Conservation (phyloP, 1,139 yeast species). For the Wickerhamiella pararugosa region DNA sequence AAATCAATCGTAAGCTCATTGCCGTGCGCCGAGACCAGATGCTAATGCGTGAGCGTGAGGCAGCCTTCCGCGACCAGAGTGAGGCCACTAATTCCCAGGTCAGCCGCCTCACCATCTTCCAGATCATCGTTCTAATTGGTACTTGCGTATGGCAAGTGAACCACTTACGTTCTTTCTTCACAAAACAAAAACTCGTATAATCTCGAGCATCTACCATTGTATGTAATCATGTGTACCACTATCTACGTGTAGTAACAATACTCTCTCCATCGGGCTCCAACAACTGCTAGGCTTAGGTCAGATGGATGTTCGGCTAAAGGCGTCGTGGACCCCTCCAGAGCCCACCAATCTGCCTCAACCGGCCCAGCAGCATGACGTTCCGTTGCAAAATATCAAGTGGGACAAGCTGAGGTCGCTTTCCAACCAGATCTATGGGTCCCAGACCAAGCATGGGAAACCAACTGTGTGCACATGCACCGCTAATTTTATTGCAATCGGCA, state of each 20-base stretch:
- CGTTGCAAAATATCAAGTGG: constrained; percentile 9
- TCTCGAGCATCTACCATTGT: background rate
- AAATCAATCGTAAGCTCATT: constrained; percentile 38
- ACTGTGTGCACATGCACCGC: constrained; percentile 29
- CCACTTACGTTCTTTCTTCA: constrained; percentile 47
- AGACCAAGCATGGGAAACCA: constrained; percentile 35
- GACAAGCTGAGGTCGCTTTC: constrained; percentile 12
- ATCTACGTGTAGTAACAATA: no score
- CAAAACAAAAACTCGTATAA: constrained; percentile 48
- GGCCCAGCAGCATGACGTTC: no score
- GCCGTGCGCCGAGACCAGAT: constrained; percentile 51
- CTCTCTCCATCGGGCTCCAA: no score
- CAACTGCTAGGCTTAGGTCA: no score
- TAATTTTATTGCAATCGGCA: constrained; percentile 46
- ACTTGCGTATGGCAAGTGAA: constrained; percentile 58
- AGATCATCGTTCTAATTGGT: constrained; percentile 38
- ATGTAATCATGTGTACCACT: no score
- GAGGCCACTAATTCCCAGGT: constrained; percentile 53
- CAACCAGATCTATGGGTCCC: constrained; percentile 25
- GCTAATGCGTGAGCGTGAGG: constrained; percentile 57
- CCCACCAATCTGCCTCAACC: no score
- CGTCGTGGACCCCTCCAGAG: no score
- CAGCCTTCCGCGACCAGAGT: constrained; percentile 47
- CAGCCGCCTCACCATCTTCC: constrained; percentile 50
- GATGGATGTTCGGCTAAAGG: no score